phyloP scores from a whole-genome alignment of 108 stramenopile genomes.

The Stephanodiscus triporus region DNA sequence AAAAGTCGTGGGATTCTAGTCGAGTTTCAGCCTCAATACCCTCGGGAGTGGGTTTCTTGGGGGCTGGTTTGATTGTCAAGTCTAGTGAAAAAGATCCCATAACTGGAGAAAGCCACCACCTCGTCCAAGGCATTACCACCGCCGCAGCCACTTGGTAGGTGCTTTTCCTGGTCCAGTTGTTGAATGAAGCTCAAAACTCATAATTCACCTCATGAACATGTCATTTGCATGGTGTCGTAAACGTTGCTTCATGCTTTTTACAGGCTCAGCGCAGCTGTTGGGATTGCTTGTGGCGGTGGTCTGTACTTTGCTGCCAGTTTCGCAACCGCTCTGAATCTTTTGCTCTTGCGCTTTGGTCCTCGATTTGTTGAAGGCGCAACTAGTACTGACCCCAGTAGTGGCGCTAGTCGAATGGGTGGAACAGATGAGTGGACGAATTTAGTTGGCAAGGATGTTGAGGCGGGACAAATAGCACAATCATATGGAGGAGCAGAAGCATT shows the following conservation, averaged over 20 bases:
- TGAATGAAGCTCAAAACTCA: too few species aligned
- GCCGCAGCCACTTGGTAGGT: conserved; percentile 68
- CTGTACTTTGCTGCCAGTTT: conserved; percentile 82
- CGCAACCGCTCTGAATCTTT: conserved; percentile 72
- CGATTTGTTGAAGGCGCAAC: conserved; percentile 18
- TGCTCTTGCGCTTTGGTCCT: conserved; percentile 87
- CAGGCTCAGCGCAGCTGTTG: conserved; percentile 63
- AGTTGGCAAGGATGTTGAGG: conserved; percentile 3
- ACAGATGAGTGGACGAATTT: background rate
- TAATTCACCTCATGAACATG: too few species aligned
- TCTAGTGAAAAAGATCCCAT: conserved; percentile 51
- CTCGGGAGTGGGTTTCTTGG: conserved; percentile 88
- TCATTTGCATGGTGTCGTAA: too few species aligned
- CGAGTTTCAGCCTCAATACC: conserved; percentile 70
- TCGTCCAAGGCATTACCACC: conserved; percentile 84
- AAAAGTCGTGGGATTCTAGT: conserved; percentile 31
- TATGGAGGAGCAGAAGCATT: conserved; percentile 3
- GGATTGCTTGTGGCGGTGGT: conserved; percentile 82
- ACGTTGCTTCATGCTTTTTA: too few species aligned
- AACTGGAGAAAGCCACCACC: conserved; percentile 54
- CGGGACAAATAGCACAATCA: background rate
- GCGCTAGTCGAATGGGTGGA: conserved; percentile 4
- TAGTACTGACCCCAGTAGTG: conserved; percentile 6
- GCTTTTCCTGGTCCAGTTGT: too few species aligned
- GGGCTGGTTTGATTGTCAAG: conserved; percentile 85